Percentiles rank a stretch among this genome's conserved stretches.
Conservation (phyloP, 306 rosid genomes). For the Lathyrus tuberosus region DNA sequence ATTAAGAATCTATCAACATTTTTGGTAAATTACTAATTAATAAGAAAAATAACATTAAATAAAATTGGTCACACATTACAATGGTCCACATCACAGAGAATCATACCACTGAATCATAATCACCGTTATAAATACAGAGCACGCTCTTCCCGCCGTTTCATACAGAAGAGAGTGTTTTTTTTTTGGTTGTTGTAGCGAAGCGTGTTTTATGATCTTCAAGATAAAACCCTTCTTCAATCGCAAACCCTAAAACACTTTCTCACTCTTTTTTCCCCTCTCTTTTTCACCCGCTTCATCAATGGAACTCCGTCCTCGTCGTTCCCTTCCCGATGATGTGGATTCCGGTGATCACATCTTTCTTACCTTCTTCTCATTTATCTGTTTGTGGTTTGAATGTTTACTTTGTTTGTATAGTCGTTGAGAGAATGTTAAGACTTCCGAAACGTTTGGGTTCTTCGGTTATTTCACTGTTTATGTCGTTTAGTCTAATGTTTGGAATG, state of each 20-base stretch:
- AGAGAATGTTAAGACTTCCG: neutral
- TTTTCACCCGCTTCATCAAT: constrained; percentile 26
- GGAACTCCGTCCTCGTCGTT: constrained; percentile 64
- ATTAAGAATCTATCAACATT: neutral
- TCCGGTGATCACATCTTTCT: constrained; percentile 46
- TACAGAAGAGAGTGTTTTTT: neutral
- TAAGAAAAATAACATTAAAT: neutral
- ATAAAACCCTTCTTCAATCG: constrained; percentile 7
- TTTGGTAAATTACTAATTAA: neutral
- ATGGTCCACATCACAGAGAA: constrained; percentile 27
- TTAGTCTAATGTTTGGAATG: too few relatives aligned
- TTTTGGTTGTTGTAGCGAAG: neutral
- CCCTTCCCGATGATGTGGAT: neutral
- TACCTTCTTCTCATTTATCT: neutral
- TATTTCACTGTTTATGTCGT: too few relatives aligned
- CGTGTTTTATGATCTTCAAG: neutral
- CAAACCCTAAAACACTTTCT: constrained; percentile 35
- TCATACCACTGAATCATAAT: neutral
- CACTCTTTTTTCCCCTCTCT: too few relatives aligned
- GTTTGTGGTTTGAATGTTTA: neutral
- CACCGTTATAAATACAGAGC: neutral
- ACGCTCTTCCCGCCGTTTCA: constrained; percentile 56
- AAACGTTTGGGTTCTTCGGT: too few relatives aligned
- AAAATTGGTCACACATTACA: neutral
- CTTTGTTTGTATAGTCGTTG: constrained; percentile 1